A percentile compares a stretch with the other conserved stretches of the same genome.
These are phyloP conservation scores for Mrakia blollopis DNA, from an alignment of 768 basidiomycete genomes.

Conservation along the genomic window DNA sequence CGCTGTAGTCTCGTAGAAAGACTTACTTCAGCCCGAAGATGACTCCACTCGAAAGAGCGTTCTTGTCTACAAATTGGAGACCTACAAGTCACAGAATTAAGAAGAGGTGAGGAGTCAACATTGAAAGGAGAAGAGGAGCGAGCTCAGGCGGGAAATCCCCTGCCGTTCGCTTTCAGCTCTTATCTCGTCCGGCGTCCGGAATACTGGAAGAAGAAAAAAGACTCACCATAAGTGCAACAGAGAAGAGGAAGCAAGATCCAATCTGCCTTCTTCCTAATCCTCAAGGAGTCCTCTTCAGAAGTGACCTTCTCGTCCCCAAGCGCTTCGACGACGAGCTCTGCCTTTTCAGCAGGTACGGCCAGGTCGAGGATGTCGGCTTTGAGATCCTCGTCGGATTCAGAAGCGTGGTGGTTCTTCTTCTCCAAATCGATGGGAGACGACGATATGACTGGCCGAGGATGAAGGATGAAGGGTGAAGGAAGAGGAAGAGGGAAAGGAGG, in stretches of 20 bases:
- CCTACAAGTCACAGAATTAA: background rate
- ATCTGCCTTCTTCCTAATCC: background rate
- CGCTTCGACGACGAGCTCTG: background rate
- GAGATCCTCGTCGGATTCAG: background rate
- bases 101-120: background rate
- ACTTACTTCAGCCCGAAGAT: slow-evolving; percentile 32
- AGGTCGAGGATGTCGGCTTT: background rate
- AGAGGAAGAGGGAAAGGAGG: background rate
- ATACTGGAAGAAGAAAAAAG: background rate
- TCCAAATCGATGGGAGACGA: background rate
- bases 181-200: background rate
- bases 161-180: background rate
- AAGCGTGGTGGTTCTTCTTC: background rate
- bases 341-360: background rate
- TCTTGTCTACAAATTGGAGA: slow-evolving; percentile 29
- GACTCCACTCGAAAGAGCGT: slow-evolving; percentile 29
- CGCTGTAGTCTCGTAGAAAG: background rate
- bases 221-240: slow-evolving; percentile 2
- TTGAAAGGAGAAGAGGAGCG: background rate
- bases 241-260: slow-evolving; percentile 2
- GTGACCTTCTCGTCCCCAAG: background rate
- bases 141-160: background rate
- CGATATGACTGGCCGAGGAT: background rate
- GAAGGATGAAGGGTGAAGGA: background rate
- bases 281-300: background rate